Evolutionary conservation across 768 basidiomycete species (phyloP), one percentile per base, ranked within the genome.

Genomic region (Roridomyces roridus): DNA sequence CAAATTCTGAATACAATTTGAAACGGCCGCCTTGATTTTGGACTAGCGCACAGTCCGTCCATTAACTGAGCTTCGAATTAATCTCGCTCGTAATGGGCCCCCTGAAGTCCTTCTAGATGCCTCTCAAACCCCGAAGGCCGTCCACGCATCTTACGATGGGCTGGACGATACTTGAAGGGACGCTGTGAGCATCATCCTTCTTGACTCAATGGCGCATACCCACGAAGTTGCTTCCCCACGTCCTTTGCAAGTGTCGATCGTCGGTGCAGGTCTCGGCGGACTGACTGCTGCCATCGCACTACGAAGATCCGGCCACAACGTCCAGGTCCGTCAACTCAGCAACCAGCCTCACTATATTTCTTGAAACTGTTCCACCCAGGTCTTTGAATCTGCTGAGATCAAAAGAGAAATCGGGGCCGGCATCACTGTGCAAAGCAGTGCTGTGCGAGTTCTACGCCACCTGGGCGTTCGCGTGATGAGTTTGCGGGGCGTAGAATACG

Each of bases 211-310:
- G n/a, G n/a, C n/a, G n/a, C n/a, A n/a, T n/a, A n/a, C n/a, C n/a
- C n/a, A n/a, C n/a, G n/a, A 36, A 17, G 42, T 40, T 11, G 15
- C 40, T 5, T 46, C 49, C 28, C 41, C 44, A 3, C 43, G 11
- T 17, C 59, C n/a, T 35, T 25, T 61, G 25, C 42, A 51, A 5
- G 41, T 56, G 14, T 43, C 55, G 15, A 20, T 61, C 3, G 55
- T 61, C 14, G 55, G 55, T 21, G 59, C 59, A 21, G 59, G 54
- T 12, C 46, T 61, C 7, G 50, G 50, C 18, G 59, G 59, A 10
- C 44, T 60, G 9, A 21, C 59, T 3, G 41, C 55, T 21, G 59
- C 59, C 7, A 37, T 48, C 6, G 54, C 59, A 12, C 45, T 61
- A 12, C 45, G 59, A 4, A 24, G 49, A 20, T 46, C 23, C 34